Evolutionary conservation across 2,329 filamentous ascomycete species (phyloP).

Genomic region (Alternaria infectoria): DNA sequence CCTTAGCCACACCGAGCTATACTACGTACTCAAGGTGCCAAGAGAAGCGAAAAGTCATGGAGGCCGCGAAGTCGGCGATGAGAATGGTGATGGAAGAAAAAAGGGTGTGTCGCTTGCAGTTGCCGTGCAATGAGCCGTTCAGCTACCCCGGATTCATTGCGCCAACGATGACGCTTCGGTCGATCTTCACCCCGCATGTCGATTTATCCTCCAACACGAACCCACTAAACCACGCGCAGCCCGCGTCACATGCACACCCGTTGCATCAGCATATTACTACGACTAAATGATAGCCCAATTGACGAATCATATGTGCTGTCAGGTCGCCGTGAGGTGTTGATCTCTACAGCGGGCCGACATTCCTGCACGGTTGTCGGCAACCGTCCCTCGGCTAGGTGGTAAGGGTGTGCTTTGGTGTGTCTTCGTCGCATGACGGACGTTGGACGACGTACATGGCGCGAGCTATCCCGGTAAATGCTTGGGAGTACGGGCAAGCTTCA

Average conservation of each 20-base stretch:
- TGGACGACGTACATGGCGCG: slow-evolving; percentile 14
- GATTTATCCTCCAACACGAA: slow-evolving; percentile 1
- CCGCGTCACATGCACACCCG: background rate
- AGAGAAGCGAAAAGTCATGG: background rate
- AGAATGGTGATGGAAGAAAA: background rate
- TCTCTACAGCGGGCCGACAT: slow-evolving; percentile 2
- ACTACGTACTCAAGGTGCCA: background rate
- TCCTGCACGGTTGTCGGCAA: slow-evolving; percentile 6
- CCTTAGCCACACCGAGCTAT: background rate
- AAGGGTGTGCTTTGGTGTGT: background rate
- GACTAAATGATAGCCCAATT: background rate
- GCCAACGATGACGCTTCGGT: slow-evolving; percentile 2
- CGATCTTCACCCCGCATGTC: slow-evolving; percentile 11
- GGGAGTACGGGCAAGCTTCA: slow-evolving; percentile 15
- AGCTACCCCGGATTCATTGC: background rate
- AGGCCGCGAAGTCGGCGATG: background rate
- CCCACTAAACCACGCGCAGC: background rate
- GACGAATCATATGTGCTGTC: background rate
- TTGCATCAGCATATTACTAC: slow-evolving; percentile 1
- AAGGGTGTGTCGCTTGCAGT: background rate
- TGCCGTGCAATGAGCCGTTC: background rate
- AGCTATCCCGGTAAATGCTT: background rate
- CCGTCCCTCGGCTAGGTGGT: background rate
- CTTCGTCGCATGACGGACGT: background rate
- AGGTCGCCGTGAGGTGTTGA: background rate